A percentile compares a stretch with the other conserved stretches of the same genome.
Evolutionary conservation across 306 rosid species (phyloP).

Genomic region (Acacia confusa): DNA sequence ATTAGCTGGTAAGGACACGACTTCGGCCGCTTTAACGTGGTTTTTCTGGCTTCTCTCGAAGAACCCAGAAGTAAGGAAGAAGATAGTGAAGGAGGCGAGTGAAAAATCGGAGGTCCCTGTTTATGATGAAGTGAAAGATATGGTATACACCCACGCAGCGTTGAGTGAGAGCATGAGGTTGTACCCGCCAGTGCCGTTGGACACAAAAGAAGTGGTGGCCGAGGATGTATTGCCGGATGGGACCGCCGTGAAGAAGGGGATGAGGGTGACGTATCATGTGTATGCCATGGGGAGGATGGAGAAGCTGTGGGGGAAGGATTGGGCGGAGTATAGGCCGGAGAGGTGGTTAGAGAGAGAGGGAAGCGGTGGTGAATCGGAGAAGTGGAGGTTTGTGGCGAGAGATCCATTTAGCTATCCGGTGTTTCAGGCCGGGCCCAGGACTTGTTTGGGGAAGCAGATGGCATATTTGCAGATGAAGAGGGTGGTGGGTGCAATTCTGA

Average conservation of each 20-base stretch:
- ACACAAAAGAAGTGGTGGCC: background rate
- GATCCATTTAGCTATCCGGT: constrained; percentile 59
- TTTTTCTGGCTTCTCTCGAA: background rate
- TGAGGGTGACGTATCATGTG: background rate
- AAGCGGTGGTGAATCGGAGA: background rate
- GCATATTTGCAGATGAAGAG: constrained; percentile 86
- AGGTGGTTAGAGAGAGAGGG: background rate
- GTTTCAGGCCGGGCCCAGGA: constrained; percentile 84
- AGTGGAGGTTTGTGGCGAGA: constrained; percentile 53
- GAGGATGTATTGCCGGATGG: background rate
- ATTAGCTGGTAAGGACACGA: background rate
- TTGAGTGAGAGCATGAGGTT: background rate
- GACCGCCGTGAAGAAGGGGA: background rate
- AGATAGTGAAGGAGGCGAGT: background rate
- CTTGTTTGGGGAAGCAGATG: constrained; percentile 79
- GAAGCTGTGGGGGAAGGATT: background rate
- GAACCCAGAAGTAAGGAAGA: background rate
- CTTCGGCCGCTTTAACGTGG: background rate
- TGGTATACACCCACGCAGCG: background rate
- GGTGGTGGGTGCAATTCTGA: constrained; percentile 51
- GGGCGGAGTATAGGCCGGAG: background rate
- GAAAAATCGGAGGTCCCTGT: background rate
- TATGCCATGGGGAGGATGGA: background rate
- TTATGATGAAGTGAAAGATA: background rate
- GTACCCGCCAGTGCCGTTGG: background rate